Evolutionary conservation across 306 rosid genomes (phyloP), one percentile per base, ranked within the genome.

Genomic region (Dryas alaskensis): DNA sequence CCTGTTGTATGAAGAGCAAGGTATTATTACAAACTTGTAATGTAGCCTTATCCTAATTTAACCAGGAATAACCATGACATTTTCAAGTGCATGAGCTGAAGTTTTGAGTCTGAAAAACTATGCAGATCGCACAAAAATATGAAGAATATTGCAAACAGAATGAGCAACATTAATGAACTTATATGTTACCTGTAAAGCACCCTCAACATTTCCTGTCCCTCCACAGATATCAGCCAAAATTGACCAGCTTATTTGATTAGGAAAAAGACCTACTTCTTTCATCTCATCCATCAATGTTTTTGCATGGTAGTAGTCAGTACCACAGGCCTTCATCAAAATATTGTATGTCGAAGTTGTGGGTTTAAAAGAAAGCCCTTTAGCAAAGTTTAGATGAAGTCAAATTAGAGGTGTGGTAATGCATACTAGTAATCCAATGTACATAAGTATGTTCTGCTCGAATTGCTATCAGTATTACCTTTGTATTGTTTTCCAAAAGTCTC

Each of bases 291-390:
- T 87, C 80, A 94, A 69, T 70, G 87, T 90, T 84, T 82, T 89
- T 19, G 96, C 96, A 64, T 76, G 98, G 85, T 81, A 78, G 88
- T 88, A 89, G 87, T 94, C 90, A 73, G 96, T 81, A 72, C 96
- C 98, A 76, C 98, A 94, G 40, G 98, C 97, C 87, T 94, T 94
- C 87, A 94, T 87, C 80, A 94, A 83, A 79, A 77, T 89, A 83
- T 94, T 91, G 84, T 94, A 94, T 9, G 97, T 94, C 17, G 96
- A 47, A 61, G 80, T 81, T 57, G 96, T 89, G 64, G 98, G 98
- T 58, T 49, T 79, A 80, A 93, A 93, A 61, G 92, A 83, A 82
- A 88, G 83, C 69, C 85, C 85, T 88, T 83, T 67, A 10, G 81
- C 79, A 78, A 77, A 85, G 80, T 79, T 78, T 73, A 85, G 80